Evolutionary conservation across 176 grass and related monocot genomes (phyloP).

Genomic region (Rhipidocladum racemiflorum): DNA sequence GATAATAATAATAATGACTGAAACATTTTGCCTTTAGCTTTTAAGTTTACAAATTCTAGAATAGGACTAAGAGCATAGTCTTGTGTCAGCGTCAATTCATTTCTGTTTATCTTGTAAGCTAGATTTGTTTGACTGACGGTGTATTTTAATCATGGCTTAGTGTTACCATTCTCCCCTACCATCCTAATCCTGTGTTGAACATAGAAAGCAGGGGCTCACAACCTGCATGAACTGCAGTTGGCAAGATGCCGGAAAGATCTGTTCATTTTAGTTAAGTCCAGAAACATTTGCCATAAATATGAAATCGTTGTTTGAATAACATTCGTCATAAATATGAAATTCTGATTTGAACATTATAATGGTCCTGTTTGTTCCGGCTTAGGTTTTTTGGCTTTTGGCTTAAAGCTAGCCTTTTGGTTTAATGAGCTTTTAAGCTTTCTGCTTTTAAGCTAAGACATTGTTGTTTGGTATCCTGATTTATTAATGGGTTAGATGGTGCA

Average conservation of each 20-base stretch:
- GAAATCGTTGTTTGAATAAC: neutral
- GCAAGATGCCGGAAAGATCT: neutral
- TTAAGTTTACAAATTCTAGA: neutral
- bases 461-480: too few relatives aligned
- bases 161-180: neutral
- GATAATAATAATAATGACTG: neutral
- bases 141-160: neutral
- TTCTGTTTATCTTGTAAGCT: neutral
- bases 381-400: too few relatives aligned
- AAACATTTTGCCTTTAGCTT: neutral
- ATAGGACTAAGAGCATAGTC: neutral
- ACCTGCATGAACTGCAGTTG: neutral
- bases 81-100: neutral
- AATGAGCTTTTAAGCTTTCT: too few relatives aligned
- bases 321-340: neutral
- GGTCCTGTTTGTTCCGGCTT: too few relatives aligned
- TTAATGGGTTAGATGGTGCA: too few relatives aligned
- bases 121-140: neutral
- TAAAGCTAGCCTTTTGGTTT: too few relatives aligned
- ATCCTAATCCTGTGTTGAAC: neutral
- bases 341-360: neutral
- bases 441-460: too few relatives aligned
- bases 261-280: neutral
- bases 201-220: neutral
- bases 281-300: neutral